These are phyloP conservation scores for Periglandula ipomoeae DNA, from an alignment of 2,329 filamentous ascomycete species.

Conservation along the genomic window DNA sequence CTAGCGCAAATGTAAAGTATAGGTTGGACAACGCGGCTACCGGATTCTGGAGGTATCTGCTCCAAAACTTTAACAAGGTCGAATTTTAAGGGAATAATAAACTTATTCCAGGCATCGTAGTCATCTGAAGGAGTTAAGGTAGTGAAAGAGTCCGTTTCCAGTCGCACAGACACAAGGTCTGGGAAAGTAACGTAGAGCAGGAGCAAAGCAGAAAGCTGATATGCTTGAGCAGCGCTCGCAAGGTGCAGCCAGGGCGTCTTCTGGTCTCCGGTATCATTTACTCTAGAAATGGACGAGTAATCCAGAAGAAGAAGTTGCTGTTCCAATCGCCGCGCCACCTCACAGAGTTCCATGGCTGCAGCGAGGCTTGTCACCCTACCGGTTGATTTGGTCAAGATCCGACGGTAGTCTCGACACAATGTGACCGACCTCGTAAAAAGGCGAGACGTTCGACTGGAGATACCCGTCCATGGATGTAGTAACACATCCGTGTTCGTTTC, in stretches of 20 bases:
- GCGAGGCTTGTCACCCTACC: not conserved
- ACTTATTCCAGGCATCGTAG: slow-evolving; percentile 23
- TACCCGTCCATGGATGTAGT: slow-evolving; percentile 30
- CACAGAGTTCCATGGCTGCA: slow-evolving; percentile 18
- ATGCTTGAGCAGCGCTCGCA: slow-evolving; percentile 26
- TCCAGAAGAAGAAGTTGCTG: slow-evolving; percentile 25
- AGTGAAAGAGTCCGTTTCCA: slow-evolving; percentile 20
- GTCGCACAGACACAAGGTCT: slow-evolving; percentile 20
- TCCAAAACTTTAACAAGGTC: slow-evolving; percentile 23
- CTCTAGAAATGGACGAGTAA: slow-evolving; percentile 11
- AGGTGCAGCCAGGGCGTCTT: slow-evolving; percentile 21
- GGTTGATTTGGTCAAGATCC: not conserved
- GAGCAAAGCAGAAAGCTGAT: slow-evolving; percentile 25
- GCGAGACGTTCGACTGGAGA: slow-evolving; percentile 18
- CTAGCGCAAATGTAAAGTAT: slow-evolving; percentile 28
- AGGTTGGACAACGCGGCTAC: slow-evolving; percentile 27
- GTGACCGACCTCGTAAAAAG: not conserved
- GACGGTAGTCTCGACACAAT: not conserved
- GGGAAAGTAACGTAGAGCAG: slow-evolving; percentile 32
- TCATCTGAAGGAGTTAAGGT: slow-evolving; percentile 11
- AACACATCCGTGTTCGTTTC: slow-evolving; percentile 8
- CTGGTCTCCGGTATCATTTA: slow-evolving; percentile 20
- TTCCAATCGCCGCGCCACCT: slow-evolving; percentile 26
- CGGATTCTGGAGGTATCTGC: slow-evolving; percentile 24
- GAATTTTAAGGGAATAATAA: slow-evolving; percentile 26